Evolutionary conservation across 495 filamentous ascomycete genomes (phyloP).

Genomic region (Trichoderma asperelloides): DNA sequence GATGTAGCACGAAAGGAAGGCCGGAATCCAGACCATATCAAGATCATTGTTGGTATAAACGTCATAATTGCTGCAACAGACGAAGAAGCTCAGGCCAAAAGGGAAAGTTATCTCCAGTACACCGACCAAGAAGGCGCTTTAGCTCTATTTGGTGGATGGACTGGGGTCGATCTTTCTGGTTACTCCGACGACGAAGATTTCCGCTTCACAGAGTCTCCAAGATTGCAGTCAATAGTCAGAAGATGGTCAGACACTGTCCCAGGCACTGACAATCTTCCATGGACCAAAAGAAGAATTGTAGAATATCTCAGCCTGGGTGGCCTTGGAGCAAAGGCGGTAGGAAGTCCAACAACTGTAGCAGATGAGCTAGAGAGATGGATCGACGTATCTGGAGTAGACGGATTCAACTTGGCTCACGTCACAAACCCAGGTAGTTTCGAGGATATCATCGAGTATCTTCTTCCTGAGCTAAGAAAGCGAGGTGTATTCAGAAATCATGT

Average conservation of each 20-base stretch:
- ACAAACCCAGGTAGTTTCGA: conserved; percentile 37
- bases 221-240: conserved; percentile 5
- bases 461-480: conserved; percentile 32
- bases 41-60: conserved; percentile 51
- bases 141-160: conserved; percentile 53
- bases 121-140: conserved; percentile 47
- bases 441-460: conserved; percentile 36
- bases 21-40: conserved; percentile 46
- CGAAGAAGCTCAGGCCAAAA: conserved; percentile 47
- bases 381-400: conserved; percentile 52
- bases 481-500: conserved; percentile 26
- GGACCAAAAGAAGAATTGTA: conserved; percentile 47
- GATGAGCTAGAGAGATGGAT: conserved; percentile 55
- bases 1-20: conserved; percentile 40
- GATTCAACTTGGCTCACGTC: conserved; percentile 47
- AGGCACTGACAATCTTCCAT: conserved; percentile 39
- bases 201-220: conserved; percentile 34
- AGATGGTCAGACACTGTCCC: conserved; percentile 28
- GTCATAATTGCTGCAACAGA: conserved; percentile 49
- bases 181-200: conserved; percentile 50
- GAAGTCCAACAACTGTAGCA: conserved; percentile 48
- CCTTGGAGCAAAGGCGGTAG: conserved; percentile 42
- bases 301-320: conserved; percentile 51
- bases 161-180: conserved; percentile 51
- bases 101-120: conserved; percentile 41